These are phyloP conservation scores for Yamadazyma taylorii DNA, from an alignment of 1,139 yeast genomes.

Conservation along the genomic window DNA sequence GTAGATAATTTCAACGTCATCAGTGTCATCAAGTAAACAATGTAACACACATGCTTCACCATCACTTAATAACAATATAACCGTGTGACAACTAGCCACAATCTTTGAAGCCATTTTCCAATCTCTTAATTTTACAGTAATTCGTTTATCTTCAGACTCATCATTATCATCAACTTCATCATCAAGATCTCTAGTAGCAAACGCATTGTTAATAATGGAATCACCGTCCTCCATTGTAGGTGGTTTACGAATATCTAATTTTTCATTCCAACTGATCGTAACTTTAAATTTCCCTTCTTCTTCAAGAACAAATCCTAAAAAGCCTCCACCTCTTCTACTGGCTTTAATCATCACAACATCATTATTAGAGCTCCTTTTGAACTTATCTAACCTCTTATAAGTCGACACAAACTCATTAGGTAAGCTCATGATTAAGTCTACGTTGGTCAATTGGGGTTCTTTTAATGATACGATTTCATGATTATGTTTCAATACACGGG, in stretches of 20 bases:
- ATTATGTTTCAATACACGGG: slow-evolving; percentile 47
- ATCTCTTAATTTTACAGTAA: slow-evolving; percentile 49
- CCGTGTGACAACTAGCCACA: slow-evolving; percentile 53
- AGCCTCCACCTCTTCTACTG: slow-evolving; percentile 35
- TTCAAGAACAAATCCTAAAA: slow-evolving; percentile 49
- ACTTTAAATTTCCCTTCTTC: slow-evolving; percentile 55
- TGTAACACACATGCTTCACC: slow-evolving; percentile 55
- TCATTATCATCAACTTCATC: slow-evolving; percentile 21
- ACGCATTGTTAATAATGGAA: slow-evolving; percentile 4
- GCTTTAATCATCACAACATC: slow-evolving; percentile 38
- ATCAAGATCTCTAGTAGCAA: slow-evolving; percentile 8
- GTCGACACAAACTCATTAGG: slow-evolving; percentile 48
- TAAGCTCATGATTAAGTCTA: slow-evolving; percentile 51
- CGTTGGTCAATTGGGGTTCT: slow-evolving; percentile 50
- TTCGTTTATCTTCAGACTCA: slow-evolving; percentile 30
- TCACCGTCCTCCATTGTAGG: slow-evolving; percentile 3
- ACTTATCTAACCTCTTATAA: slow-evolving; percentile 58
- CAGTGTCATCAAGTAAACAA: slow-evolving; percentile 56
- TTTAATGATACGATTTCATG: slow-evolving; percentile 38
- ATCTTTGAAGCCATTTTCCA: slow-evolving; percentile 59
- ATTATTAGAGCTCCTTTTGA: slow-evolving; percentile 36
- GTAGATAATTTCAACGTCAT: slow-evolving; percentile 56
- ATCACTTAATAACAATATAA: slow-evolving; percentile 50
- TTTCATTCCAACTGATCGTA: slow-evolving; percentile 58
- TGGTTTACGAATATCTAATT: slow-evolving; percentile 37